Base-by-base conservation (phyloP, 2,329 filamentous ascomycete genomes). In the Diaporthe citriasiana region DNA sequence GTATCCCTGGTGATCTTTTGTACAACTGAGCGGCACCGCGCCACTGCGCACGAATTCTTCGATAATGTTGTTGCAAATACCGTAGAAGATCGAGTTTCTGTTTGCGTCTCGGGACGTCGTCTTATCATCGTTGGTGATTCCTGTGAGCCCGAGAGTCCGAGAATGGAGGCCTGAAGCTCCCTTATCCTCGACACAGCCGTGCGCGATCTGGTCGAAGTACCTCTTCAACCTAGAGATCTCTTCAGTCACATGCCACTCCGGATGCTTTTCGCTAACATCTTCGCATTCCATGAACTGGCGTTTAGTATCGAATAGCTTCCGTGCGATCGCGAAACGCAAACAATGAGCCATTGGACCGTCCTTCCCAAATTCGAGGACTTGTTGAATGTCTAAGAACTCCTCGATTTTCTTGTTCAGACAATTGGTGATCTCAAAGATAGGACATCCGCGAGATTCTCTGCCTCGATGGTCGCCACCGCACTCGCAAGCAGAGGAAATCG, bases 221-320 rank as follows among this genome's bases (percentile, higher is more conserved):
- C 2, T 60, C 13, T 35, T 22, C 13, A 42, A 9, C 15, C 35
- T 40, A 15, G 38, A 19, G 5, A 60, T 25, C 4, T 42, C 13
- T 3, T 30, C 35, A 10, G 12, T 3, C 35, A 60, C 22, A 1
- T 19, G 5, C 56, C 56, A 60, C 38, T 60, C 56, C 7, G 56
- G 56, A n/a, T 60, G 35, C 1, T 27, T 13, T 27, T n/a, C 10
- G 38, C 38, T 27, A 3, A 4, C 3, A 12, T n/a, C 6, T n/a
- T 40, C 6, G 7, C 8, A 9, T n/a, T 12, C 6, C 6, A 6
- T 2, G 13, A 60, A 30, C 2, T 0, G 1, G 4, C 3, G 2
- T 2, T 9, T 10, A 4, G 38, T 25, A 15, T 7, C 2, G 12
- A 3, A 13, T 13, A 40, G 10, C 5, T 27, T 13, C 3, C 2